Base-by-base conservation (phyloP, 148 eudicot genomes). In the Oxyria digyna region DNA sequence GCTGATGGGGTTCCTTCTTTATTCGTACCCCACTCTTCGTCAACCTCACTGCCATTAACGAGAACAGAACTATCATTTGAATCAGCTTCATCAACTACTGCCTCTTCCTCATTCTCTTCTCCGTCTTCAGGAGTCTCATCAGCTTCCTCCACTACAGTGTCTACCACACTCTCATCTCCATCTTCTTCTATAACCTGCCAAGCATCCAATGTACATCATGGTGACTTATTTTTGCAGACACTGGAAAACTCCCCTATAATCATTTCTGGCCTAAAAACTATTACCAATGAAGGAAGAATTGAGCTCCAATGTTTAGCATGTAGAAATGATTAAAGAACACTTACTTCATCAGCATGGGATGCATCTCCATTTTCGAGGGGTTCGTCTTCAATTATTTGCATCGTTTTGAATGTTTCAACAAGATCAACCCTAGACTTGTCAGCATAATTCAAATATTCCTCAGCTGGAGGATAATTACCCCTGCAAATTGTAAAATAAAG, bases 1-100 rank as follows among this genome's bases (percentile, higher is more conserved):
- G 95, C 95, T 83, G 96, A 85, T 82, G 91, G 81, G 74, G 84
- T 86, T 83, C 87, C 98, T 86, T 80, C 91, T 82, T 80, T 89
- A 85, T 93, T 93, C 91, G 86, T 87, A 89, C 91, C 96, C 87
- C 88, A 89, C 91, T 89, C 84, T 87, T 93, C 96, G 68, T 93
- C 96, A 75, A 87, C 89, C 79, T 93, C 96, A 76, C 74, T 86
- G 68, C 95, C 95, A 74, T 87, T 93, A 69, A 93, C 95, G 33
- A 93, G 91, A 62, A 89, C 95, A 64, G 88, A 82, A 38, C 98
- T 87, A 82, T 93, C 98, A 67, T 84, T 87, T 45, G 98, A 89
- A 82, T 89, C 96, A 62, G 91, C 96, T 77, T 93, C 98, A 72
- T 87, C 91, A 54, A 85, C 96, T 72, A 79, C 87, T 72, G 87